phyloP scores from a whole-genome alignment of 371 early-diverging fungal genomes.

The Mucor irregularis region DNA sequence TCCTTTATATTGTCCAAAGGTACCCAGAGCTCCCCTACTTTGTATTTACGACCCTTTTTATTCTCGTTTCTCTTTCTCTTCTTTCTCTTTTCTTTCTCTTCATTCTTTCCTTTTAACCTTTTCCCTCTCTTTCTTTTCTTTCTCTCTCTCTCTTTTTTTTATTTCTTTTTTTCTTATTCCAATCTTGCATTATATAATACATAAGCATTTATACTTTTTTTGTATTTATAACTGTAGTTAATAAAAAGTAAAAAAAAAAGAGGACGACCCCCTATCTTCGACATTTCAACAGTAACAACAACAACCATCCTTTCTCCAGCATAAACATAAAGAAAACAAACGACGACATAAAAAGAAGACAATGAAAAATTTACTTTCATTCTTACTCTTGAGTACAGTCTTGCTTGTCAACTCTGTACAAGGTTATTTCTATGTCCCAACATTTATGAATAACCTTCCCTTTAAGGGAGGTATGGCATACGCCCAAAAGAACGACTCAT shows the following conservation, averaged over 20 bases:
- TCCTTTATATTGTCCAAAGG: conserved; percentile 3
- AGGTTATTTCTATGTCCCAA: conserved; percentile 31
- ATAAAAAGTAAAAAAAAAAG: neutral
- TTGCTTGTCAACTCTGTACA: conserved; percentile 4
- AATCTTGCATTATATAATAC: neutral
- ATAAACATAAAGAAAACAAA: conserved; percentile 1
- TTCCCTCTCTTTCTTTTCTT: conserved; percentile 1
- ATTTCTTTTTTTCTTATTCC: neutral
- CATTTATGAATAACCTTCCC: conserved; percentile 22
- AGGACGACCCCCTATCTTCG: too few species aligned
- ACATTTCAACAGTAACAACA: too few species aligned
- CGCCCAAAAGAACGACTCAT: conserved; percentile 25
- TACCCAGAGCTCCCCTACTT: conserved; percentile 7
- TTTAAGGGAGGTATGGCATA: conserved; percentile 31
- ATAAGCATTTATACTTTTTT: conserved; percentile 6
- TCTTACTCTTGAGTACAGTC: neutral
- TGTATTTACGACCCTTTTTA: neutral
- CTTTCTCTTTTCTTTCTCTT: conserved; percentile 4
- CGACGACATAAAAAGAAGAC: neutral
- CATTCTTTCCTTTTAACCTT: neutral
- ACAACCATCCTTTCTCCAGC: too few species aligned
- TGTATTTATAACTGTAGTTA: neutral
- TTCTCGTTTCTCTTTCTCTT: conserved; percentile 3
- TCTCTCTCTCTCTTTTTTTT: neutral
- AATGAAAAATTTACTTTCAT: conserved; percentile 7